Evolutionary conservation across 257 asterid species (phyloP).

Genomic region (Pogostemon cablin): DNA sequence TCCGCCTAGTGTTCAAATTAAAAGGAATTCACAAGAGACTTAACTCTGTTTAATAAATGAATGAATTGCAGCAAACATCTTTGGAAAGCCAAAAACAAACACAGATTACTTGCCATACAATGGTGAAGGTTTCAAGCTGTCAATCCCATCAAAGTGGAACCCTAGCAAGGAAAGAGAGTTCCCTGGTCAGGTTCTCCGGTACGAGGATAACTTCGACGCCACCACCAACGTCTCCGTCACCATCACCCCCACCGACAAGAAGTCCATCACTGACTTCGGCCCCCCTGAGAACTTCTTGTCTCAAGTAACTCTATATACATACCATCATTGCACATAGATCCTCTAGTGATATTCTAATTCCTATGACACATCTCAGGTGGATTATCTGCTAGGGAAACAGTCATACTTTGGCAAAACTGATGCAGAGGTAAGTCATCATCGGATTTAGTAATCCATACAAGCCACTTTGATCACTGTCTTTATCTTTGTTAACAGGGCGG

Average conservation of each 20-base stretch:
- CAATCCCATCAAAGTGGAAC: constrained; percentile 76
- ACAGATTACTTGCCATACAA: constrained; percentile 56
- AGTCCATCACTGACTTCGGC: constrained; percentile 75
- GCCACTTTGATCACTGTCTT: background rate
- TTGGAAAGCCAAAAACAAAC: constrained; percentile 71
- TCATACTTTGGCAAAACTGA: constrained; percentile 83
- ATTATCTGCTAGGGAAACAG: constrained; percentile 84
- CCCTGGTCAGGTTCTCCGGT: constrained; percentile 79
- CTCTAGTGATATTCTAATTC: background rate
- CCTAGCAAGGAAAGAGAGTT: constrained; percentile 70
- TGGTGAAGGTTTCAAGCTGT: constrained; percentile 65
- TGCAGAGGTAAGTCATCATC: constrained; percentile 61
- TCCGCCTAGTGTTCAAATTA: too few relatives aligned
- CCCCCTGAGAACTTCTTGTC: constrained; percentile 75
- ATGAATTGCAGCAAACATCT: constrained; percentile 67
- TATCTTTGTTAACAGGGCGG: constrained; percentile 61
- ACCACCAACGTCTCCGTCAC: constrained; percentile 61
- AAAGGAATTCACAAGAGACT: too few relatives aligned
- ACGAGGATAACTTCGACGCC: constrained; percentile 84
- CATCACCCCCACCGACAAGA: constrained; percentile 74
- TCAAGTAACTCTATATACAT: constrained; percentile 41
- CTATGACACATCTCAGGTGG: constrained; percentile 55
- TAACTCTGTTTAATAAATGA: background rate
- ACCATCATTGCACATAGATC: background rate
- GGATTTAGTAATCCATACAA: too few relatives aligned